phyloP scores from a whole-genome alignment of 257 asterid genomes.

The Solanum bulbocastanum region DNA sequence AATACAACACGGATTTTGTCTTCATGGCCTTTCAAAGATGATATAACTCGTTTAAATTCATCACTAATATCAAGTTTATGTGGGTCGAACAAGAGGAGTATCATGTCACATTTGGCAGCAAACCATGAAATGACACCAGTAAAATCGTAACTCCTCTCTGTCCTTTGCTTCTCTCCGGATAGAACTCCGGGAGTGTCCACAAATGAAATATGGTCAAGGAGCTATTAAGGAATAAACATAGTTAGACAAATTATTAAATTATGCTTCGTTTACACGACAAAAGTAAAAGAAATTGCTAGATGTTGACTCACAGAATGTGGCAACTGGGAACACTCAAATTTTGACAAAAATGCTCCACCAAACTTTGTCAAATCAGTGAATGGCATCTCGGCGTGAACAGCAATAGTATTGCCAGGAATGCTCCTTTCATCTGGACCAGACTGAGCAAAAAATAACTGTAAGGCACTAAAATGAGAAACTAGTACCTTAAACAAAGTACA shows the following conservation, averaged over 20 bases:
- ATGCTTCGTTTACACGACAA: not conserved
- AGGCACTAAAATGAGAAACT: not conserved
- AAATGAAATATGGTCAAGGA: slow-evolving; percentile 73
- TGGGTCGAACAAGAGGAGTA: slow-evolving; percentile 89
- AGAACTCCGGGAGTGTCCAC: slow-evolving; percentile 99
- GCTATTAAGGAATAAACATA: slow-evolving; percentile 15
- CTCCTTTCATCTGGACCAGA: slow-evolving; percentile 95
- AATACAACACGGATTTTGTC: slow-evolving; percentile 92
- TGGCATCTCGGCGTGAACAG: slow-evolving; percentile 81
- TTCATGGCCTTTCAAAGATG: slow-evolving; percentile 87
- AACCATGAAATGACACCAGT: slow-evolving; percentile 98
- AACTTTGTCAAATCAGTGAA: slow-evolving; percentile 67
- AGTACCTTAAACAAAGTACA: not conserved
- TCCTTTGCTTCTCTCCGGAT: slow-evolving; percentile 94
- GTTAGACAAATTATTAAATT: not conserved
- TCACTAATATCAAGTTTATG: slow-evolving; percentile 96
- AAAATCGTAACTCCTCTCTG: slow-evolving; percentile 90
- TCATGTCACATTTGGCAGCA: slow-evolving; percentile 88
- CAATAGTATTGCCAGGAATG: slow-evolving; percentile 94
- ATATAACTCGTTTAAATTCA: slow-evolving; percentile 84
- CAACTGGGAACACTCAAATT: slow-evolving; percentile 95
- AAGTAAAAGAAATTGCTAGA: not conserved
- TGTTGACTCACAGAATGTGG: slow-evolving; percentile 82
- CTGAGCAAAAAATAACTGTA: slow-evolving; percentile 18
- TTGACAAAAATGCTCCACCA: slow-evolving; percentile 88